phyloP scores from a whole-genome alignment of 352 stramenopile genomes.

The Globisporangium nagaii region DNA sequence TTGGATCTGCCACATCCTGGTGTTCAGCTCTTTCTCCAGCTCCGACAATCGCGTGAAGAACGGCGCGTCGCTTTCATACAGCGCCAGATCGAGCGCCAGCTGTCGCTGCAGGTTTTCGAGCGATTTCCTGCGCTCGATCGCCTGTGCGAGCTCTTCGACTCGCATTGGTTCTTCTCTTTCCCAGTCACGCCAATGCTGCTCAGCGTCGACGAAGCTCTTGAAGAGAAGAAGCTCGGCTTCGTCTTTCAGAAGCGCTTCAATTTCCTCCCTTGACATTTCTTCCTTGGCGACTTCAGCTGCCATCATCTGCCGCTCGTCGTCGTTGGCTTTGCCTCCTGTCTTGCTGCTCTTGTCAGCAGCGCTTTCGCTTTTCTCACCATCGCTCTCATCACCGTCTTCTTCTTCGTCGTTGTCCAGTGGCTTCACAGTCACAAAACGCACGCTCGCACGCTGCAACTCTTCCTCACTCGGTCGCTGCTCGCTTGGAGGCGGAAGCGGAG shows the following conservation, averaged over 20 bases:
- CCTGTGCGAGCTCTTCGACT: slow-evolving; percentile 29
- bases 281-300: slow-evolving; percentile 3
- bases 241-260: slow-evolving; percentile 22
- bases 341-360: background rate
- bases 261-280: slow-evolving; percentile 7
- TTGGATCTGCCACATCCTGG: slow-evolving; percentile 46
- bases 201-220: slow-evolving; percentile 35
- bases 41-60: slow-evolving; percentile 45
- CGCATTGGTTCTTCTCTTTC: slow-evolving; percentile 33
- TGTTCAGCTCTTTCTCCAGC: slow-evolving; percentile 41
- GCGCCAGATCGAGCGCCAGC: slow-evolving; percentile 36
- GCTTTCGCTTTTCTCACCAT: background rate
- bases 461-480: slow-evolving; percentile 29
- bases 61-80: slow-evolving; percentile 34
- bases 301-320: background rate
- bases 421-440: slow-evolving; percentile 26
- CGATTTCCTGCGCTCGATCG: slow-evolving; percentile 13
- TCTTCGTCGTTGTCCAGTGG: slow-evolving; percentile 16
- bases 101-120: slow-evolving; percentile 26
- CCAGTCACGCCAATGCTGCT: slow-evolving; percentile 43
- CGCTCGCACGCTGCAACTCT: slow-evolving; percentile 29
- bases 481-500: slow-evolving; percentile 12
- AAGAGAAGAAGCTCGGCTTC: slow-evolving; percentile 44
- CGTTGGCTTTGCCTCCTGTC: background rate
- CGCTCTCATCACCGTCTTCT: slow-evolving; percentile 4